phyloP scores from a whole-genome alignment of 208 protist species.

The Wallacemonas sp. region DNA sequence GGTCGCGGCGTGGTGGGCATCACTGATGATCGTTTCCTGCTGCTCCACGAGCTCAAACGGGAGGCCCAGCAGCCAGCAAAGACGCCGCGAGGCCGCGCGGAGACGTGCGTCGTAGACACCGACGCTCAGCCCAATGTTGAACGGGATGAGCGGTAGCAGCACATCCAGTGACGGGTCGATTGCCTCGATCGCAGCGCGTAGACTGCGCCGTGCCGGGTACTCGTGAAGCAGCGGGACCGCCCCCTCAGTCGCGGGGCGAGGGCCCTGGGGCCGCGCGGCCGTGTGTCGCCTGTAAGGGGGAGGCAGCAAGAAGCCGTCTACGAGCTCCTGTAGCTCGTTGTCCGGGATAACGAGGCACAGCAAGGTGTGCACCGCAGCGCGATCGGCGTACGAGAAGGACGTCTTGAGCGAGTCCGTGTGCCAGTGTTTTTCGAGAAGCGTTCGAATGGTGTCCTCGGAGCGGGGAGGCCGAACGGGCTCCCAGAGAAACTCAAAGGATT shows the following conservation, averaged over 20 bases:
- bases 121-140: slow-evolving; percentile 58
- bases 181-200: slow-evolving; percentile 34
- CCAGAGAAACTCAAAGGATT: slow-evolving; percentile 65
- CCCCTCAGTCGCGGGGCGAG: too few species aligned
- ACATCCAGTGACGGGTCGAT: slow-evolving; percentile 56
- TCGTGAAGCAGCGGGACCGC: slow-evolving; percentile 19
- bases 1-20: slow-evolving; percentile 1
- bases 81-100: slow-evolving; percentile 58
- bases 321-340: slow-evolving; percentile 42
- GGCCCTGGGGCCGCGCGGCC: not conserved
- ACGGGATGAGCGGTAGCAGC: slow-evolving; percentile 60
- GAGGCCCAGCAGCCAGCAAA: slow-evolving; percentile 68
- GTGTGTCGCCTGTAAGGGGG: slow-evolving; percentile 45
- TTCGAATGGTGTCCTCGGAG: slow-evolving; percentile 28
- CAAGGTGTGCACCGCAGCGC: slow-evolving; percentile 56
- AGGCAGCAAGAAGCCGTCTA: slow-evolving; percentile 71
- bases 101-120: slow-evolving; percentile 75
- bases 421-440: not conserved
- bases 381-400: slow-evolving; percentile 50
- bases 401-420: not conserved
- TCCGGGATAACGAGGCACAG: slow-evolving; percentile 62
- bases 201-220: not conserved
- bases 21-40: slow-evolving; percentile 39
- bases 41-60: slow-evolving; percentile 68
- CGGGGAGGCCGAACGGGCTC: slow-evolving; percentile 38